Evolutionary conservation across 495 filamentous ascomycete genomes (phyloP), one percentile per base, ranked within the genome.

Genomic region (Durotheca rogersii): DNA sequence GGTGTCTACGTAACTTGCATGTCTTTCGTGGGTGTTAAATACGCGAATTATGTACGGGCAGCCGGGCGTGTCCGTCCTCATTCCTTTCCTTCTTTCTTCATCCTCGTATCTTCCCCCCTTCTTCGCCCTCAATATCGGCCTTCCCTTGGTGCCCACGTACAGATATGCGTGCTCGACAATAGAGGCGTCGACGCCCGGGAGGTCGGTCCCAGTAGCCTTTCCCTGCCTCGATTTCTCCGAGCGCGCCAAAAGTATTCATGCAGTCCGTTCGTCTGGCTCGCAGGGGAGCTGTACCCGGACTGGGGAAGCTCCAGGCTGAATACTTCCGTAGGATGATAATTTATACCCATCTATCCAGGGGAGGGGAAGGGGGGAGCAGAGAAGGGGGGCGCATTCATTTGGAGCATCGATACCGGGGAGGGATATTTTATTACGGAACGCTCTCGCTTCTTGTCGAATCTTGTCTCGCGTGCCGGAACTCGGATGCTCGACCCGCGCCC

Each of bases 401-500:
- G n/a, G 12, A 42, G 27, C 7, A 17, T 11, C 12, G 25, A 42
- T 31, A 10, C 16, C 25, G 2, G 15, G 25, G 27, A 16, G 4
- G 14, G 23, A 9, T 27, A 9, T 27, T 27, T 27, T 27, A 27
- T 27, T 27, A 27, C 23, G 9, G 23, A 27, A 27, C 23, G 4
- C 23, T 27, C 23, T 9, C 23, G 9, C 9, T 27, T 12, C 32
- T 27, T 46, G 1, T 29, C 12, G 10, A 27, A 7, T 7, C 19
- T 35, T 35, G n/a, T 11, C 42, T 36, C 46, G 44, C 44, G 32
- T 41, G 31, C 49, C 49, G 56, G 50, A 59, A 59, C 31, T 49
- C 56, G 56, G 56, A 59, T 46, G 27, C 21, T 32, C 14, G 16
- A 50, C 45, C 56, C 56, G 56, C 38, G 11, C 23, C 23, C 9